These are phyloP conservation scores for Sistotremastrum niveocremeum DNA, from an alignment of 768 basidiomycete genomes.

Conservation along the genomic window DNA sequence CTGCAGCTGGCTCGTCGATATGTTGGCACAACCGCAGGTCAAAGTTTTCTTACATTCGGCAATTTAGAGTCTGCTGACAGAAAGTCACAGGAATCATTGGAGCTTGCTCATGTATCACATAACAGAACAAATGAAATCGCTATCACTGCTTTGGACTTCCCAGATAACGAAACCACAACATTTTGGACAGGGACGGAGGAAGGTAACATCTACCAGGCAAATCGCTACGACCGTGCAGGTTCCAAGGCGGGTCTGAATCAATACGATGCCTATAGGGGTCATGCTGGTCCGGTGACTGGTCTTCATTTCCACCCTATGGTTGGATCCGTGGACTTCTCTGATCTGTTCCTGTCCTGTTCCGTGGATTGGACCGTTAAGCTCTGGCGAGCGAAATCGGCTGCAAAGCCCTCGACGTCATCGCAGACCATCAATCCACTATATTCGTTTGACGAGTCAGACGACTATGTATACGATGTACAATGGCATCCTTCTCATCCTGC, in stretches of 20 bases:
- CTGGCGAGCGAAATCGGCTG: constrained; percentile 73
- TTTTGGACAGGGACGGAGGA: constrained; percentile 99
- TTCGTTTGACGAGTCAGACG: constrained; percentile 95
- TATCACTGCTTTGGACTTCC: constrained; percentile 88
- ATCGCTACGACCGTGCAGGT: constrained; percentile 92
- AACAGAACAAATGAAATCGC: constrained; percentile 96
- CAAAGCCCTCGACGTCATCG: constrained; percentile 50
- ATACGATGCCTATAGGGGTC: constrained; percentile 85
- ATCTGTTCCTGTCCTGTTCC: constrained; percentile 83
- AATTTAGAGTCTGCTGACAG: neutral
- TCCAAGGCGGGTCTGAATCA: constrained; percentile 93
- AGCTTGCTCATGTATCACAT: constrained; percentile 78
- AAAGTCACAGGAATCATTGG: constrained; percentile 69
- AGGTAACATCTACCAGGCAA: constrained; percentile 92
- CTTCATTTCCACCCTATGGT: constrained; percentile 87
- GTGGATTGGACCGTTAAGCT: constrained; percentile 99
- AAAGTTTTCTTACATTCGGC: neutral
- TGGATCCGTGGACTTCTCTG: constrained; percentile 89
- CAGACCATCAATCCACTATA: constrained; percentile 63
- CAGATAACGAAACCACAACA: constrained; percentile 89
- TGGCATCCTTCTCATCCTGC: constrained; percentile 98
- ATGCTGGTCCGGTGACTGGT: constrained; percentile 88
- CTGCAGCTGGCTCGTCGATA: constrained; percentile 96
- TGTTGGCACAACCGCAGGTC: constrained; percentile 97
- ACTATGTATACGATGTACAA: constrained; percentile 96